Evolutionary conservation across 148 eudicot genomes (phyloP).

Genomic region (Oxyria digyna): DNA sequence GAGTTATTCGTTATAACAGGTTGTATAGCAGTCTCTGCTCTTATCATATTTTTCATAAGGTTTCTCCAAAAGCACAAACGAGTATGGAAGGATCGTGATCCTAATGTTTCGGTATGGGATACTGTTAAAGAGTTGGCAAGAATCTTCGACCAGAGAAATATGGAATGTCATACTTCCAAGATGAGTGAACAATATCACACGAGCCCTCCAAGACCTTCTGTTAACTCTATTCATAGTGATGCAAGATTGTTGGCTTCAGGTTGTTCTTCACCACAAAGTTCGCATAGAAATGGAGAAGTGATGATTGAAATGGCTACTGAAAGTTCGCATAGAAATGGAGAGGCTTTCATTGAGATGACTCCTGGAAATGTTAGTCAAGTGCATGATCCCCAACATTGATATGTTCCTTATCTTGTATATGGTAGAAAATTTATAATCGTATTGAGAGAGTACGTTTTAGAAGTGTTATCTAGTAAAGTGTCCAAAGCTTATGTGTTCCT

Average conservation of each 20-base stretch:
- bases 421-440: not conserved
- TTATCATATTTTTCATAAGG: not conserved
- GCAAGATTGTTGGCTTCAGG: not conserved
- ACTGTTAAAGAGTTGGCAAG: constrained; percentile 2
- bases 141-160: constrained; percentile 15
- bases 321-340: not conserved
- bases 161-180: constrained; percentile 14
- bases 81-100: not conserved
- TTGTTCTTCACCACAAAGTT: not conserved
- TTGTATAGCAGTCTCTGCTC: constrained; percentile 9
- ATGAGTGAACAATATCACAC: constrained; percentile 6
- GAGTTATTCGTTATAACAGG: constrained; percentile 22
- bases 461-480: not conserved
- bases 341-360: not conserved
- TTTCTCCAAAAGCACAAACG: constrained; percentile 14
- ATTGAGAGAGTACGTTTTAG: not conserved
- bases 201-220: constrained; percentile 7
- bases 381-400: not conserved
- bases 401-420: too few relatives aligned
- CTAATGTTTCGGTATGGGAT: constrained; percentile 3
- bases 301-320: not conserved
- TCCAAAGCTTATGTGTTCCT: too few relatives aligned
- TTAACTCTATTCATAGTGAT: not conserved
- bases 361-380: not conserved
- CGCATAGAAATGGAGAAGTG: not conserved